Conservation (phyloP, 2,329 filamentous ascomycete genomes). For the Clonostachys sp. region DNA sequence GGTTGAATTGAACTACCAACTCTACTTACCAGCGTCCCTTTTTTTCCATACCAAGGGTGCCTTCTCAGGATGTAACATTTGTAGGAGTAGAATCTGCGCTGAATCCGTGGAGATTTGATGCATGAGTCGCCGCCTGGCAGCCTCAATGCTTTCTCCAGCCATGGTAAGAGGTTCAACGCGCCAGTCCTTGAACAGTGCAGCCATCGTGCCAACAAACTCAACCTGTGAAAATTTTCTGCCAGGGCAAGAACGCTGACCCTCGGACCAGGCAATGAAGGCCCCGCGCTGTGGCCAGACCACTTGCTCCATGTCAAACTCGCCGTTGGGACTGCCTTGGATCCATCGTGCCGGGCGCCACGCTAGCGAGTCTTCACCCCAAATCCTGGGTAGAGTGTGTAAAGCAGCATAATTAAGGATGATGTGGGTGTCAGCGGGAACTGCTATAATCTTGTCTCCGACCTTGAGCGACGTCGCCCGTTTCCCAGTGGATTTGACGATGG, state of each 20-base stretch:
- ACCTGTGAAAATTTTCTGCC: conserved; percentile 24
- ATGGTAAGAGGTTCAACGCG: conserved; percentile 11
- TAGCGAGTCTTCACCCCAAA: conserved; percentile 10
- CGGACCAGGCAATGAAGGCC: conserved; percentile 16
- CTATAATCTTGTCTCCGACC: conserved; percentile 1
- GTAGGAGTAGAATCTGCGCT: conserved; percentile 11
- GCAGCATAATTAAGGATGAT: conserved; percentile 2
- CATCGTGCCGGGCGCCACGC: conserved; percentile 12
- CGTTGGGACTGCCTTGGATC: conserved; percentile 3
- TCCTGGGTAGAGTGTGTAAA: conserved; percentile 4
- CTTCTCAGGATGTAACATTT: conserved; percentile 16
- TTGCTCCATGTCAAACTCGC: neutral
- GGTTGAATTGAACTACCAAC: too few species aligned
- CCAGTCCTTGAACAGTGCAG: conserved; percentile 14
- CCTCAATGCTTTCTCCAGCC: conserved; percentile 8
- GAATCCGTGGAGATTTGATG: conserved; percentile 12
- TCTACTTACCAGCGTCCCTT: neutral
- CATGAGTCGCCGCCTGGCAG: conserved; percentile 10
- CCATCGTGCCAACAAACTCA: conserved; percentile 21
- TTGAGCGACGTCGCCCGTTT: neutral
- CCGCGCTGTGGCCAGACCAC: conserved; percentile 1
- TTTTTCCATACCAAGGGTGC: conserved; percentile 12
- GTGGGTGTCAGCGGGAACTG: conserved; percentile 2
- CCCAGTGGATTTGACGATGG: conserved; percentile 14
- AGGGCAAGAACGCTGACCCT: conserved; percentile 18